Base-by-base conservation (phyloP, 306 rosid genomes). In the Trifolium dubium region DNA sequence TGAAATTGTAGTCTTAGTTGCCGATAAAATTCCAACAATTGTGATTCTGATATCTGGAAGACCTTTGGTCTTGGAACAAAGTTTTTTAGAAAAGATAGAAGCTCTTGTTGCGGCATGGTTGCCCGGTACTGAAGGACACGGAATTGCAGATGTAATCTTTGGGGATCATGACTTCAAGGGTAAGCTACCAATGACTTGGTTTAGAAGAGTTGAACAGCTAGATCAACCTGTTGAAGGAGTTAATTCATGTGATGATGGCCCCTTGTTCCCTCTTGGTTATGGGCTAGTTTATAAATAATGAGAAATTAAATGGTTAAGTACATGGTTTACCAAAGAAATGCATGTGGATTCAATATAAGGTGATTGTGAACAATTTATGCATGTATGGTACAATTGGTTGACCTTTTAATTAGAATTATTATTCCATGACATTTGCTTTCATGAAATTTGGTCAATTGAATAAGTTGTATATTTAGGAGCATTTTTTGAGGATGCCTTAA, bases 21-120 rank as follows among this genome's bases (percentile, higher is more conserved):
- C 92, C 41, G 84, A 85, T 75, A 87, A 75, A 76, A 71, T 92
- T 34, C 97, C 97, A 41, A 90, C 97, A 54, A 73, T 92, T 76
- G 93, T 79, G 68, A 87, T 90, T 82, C 68, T 89, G 71, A 78
- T 92, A 71, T 89, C 97, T 18, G 98, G 97, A 79, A 87, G 98
- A 80, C 97, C 98, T 49, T 67, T 89, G 61, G 83, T 82, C 53
- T 75, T 90, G 58, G 93, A 87, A 82, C 83, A 89, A 35, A 50
- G 60, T 28, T 63, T 89, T 47, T 81, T 90, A 56, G 90, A 79
- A 68, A 92, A 87, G 67, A 75, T 79, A 30, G 86, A 90, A 71
- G 92, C 90, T 75, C 74, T 90, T 18, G 85, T 90, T 79, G 93
- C 92, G 47, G 97, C 95, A 54, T 92, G 97, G 97, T 83, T 87